A percentile compares a stretch with the other conserved stretches of the same genome.
phyloP scores from a whole-genome alignment of 2,329 filamentous ascomycete genomes.

The Chaetomium strumarium region DNA sequence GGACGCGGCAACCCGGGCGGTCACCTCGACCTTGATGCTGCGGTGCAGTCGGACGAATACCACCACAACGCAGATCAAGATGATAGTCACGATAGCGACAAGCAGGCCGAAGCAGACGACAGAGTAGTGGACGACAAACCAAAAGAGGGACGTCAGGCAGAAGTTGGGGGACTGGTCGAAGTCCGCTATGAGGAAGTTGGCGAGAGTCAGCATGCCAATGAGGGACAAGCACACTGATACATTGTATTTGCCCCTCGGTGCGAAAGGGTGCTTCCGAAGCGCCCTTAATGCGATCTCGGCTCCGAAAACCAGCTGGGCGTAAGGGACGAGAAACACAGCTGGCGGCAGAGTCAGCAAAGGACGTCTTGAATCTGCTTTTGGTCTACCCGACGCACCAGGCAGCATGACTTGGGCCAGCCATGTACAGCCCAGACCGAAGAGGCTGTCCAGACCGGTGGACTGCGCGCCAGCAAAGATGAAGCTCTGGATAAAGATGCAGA shows the following conservation, averaged over 20 bases:
- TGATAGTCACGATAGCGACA: slow-evolving; percentile 41
- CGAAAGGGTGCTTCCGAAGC: slow-evolving; percentile 50
- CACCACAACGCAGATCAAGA: slow-evolving; percentile 45
- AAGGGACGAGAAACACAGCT: slow-evolving; percentile 64
- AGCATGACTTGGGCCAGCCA: slow-evolving; percentile 53
- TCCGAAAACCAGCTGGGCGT: slow-evolving; percentile 59
- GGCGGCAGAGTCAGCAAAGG: neutral
- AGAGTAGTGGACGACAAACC: slow-evolving; percentile 59
- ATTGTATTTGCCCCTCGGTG: slow-evolving; percentile 53
- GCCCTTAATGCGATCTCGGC: slow-evolving; percentile 55
- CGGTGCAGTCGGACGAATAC: slow-evolving; percentile 54
- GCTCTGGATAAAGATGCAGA: slow-evolving; percentile 53
- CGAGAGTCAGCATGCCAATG: slow-evolving; percentile 45
- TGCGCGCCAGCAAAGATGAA: slow-evolving; percentile 53
- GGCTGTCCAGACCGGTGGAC: slow-evolving; percentile 45
- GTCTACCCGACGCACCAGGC: slow-evolving; percentile 40
- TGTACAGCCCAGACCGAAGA: slow-evolving; percentile 49
- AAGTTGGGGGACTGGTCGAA: slow-evolving; percentile 49
- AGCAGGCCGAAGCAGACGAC: slow-evolving; percentile 51
- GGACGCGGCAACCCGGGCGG: slow-evolving; percentile 58
- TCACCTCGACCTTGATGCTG: slow-evolving; percentile 48
- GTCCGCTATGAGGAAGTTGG: slow-evolving; percentile 54
- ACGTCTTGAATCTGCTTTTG: neutral
- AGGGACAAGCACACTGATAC: slow-evolving; percentile 50
- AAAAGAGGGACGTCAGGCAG: slow-evolving; percentile 63